Evolutionary conservation across 139 green algal genomes (phyloP).

Genomic region (Chlamydomonas incerta): DNA sequence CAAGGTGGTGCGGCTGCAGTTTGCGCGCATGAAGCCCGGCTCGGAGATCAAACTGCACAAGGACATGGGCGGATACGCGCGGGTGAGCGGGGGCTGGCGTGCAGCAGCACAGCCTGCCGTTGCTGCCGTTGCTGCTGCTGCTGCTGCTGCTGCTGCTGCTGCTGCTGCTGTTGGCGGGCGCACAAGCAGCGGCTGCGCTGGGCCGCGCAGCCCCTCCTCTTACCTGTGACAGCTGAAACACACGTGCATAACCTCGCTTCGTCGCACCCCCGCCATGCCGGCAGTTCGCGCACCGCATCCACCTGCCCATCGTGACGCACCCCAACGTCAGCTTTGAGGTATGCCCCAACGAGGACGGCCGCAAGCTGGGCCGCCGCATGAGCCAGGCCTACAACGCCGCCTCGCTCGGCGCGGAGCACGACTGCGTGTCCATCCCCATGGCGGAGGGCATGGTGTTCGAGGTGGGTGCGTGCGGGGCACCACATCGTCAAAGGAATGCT

Average conservation of each 20-base stretch:
- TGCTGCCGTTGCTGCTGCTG: too few species aligned
- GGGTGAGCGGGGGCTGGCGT: background rate
- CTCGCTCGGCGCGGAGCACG: background rate
- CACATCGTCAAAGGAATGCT: background rate
- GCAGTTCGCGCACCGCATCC: slow-evolving; percentile 70
- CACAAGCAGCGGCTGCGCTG: too few species aligned
- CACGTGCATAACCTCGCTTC: too few species aligned
- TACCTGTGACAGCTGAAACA: too few species aligned
- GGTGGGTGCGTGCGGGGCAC: slow-evolving; percentile 12
- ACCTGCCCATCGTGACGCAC: slow-evolving; percentile 64
- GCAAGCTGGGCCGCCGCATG: slow-evolving; percentile 4
- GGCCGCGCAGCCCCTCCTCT: too few species aligned
- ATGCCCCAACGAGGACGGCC: slow-evolving; percentile 1
- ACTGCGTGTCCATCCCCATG: slow-evolving; percentile 57
- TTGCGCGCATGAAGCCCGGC: slow-evolving; percentile 71
- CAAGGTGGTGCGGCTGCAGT: slow-evolving; percentile 80
- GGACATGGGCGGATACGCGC: slow-evolving; percentile 75
- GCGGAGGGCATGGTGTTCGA: slow-evolving; percentile 78
- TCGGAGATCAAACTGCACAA: slow-evolving; percentile 54
- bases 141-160: too few species aligned
- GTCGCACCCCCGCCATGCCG: too few species aligned
- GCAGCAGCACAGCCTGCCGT: background rate
- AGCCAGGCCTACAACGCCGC: too few species aligned
- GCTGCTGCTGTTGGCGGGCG: too few species aligned
- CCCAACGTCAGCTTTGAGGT: slow-evolving; percentile 51